Evolutionary conservation across 345 rosid genomes (phyloP).

Genomic region (Reutealis trisperma): DNA sequence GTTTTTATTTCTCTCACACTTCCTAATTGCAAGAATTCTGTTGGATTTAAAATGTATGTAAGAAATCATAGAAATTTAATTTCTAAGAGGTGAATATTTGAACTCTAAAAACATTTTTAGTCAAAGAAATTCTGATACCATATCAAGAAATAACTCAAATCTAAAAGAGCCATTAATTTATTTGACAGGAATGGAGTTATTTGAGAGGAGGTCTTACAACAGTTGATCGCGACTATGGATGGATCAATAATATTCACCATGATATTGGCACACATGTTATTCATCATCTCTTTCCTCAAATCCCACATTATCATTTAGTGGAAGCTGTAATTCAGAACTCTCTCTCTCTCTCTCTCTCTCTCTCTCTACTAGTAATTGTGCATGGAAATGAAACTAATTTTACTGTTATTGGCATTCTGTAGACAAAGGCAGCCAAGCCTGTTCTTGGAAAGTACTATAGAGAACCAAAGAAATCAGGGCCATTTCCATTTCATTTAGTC

Average conservation of each 20-base stretch:
- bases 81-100: no score
- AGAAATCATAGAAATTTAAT: no score
- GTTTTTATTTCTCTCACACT: no score
- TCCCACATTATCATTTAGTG: constrained; percentile 80
- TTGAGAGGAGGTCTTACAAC: constrained; percentile 89
- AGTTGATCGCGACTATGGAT: constrained; percentile 77
- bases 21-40: no score
- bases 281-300: constrained; percentile 93
- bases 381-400: no score
- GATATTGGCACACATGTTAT: constrained; percentile 91
- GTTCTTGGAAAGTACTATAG: constrained; percentile 83
- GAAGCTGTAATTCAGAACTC: constrained; percentile 60
- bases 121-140: no score
- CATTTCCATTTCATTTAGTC: constrained; percentile 65
- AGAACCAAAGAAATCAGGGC: constrained; percentile 74
- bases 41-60: no score
- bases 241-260: constrained; percentile 75
- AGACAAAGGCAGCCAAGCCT: constrained; percentile 51
- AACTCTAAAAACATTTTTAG: no score
- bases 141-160: no score
- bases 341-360: no score
- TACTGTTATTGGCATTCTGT: not conserved
- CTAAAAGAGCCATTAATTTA: no score
- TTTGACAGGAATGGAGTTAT: constrained; percentile 74
- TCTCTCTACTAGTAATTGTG: no score